A percentile compares a stretch with the other conserved stretches of the same genome.
These are phyloP conservation scores for Pseudogymnoascus sp. DNA, from an alignment of 2,329 filamentous ascomycete species.

Conservation along the genomic window DNA sequence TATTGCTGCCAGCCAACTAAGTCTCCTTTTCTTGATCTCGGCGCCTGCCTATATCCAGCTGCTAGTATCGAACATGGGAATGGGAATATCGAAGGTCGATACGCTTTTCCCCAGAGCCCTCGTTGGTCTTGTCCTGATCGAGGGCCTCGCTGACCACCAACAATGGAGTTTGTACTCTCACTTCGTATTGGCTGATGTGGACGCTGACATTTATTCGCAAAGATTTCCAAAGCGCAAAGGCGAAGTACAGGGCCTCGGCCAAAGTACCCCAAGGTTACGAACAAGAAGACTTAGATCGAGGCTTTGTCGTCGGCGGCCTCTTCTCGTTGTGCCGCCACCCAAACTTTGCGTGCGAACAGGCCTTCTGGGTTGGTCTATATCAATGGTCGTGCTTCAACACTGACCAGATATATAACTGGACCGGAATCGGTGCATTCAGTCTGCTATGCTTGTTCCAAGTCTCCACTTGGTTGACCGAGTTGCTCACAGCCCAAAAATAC, in stretches of 20 bases:
- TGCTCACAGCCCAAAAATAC: conserved; percentile 74
- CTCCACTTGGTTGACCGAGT: conserved; percentile 81
- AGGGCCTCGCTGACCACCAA: conserved; percentile 82
- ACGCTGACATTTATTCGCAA: not conserved
- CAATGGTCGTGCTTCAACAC: conserved; percentile 76
- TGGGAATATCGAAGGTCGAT: conserved; percentile 44
- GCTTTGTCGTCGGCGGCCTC: conserved; percentile 76
- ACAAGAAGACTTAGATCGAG: conserved; percentile 74
- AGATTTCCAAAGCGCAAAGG: conserved; percentile 78
- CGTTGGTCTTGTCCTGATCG: conserved; percentile 50
- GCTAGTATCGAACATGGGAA: conserved; percentile 58
- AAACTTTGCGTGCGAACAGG: conserved; percentile 89
- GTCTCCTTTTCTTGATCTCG: conserved; percentile 71
- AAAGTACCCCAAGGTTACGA: conserved; percentile 58
- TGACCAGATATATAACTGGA: conserved; percentile 68
- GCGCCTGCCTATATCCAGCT: conserved; percentile 79
- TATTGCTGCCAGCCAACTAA: conserved; percentile 74
- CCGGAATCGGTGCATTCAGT: conserved; percentile 56
- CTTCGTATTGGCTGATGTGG: not conserved
- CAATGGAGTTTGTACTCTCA: conserved; percentile 59
- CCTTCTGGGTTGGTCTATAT: conserved; percentile 81
- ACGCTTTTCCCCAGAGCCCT: conserved; percentile 46
- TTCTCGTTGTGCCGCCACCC: conserved; percentile 88
- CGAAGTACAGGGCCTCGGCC: conserved; percentile 62
- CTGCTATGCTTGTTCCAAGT: conserved; percentile 80